These are phyloP conservation scores for Blyttiomyces sp. DNA, from an alignment of 371 early-diverging fungal genomes.

Conservation along the genomic window DNA sequence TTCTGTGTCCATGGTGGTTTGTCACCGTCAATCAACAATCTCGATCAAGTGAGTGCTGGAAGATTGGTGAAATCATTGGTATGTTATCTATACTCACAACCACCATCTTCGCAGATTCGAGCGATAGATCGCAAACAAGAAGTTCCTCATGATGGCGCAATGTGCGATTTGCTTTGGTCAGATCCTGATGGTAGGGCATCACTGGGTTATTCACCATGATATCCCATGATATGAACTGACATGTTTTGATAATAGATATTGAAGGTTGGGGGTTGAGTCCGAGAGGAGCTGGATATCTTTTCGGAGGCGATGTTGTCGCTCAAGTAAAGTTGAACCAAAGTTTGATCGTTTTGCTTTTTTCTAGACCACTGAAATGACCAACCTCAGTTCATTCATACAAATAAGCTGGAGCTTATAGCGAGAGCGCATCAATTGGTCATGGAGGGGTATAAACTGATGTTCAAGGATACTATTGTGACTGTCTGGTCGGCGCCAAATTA, in stretches of 20 bases:
- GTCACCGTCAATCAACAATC: slow-evolving; percentile 85
- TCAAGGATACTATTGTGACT: slow-evolving; percentile 92
- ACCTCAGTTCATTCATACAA: slow-evolving; percentile 89
- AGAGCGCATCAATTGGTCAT: slow-evolving; percentile 98
- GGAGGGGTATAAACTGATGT: slow-evolving; percentile 97
- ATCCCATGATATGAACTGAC: no score
- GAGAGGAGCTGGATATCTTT: slow-evolving; percentile 88
- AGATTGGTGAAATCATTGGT: no score
- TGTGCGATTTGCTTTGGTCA: slow-evolving; percentile 99
- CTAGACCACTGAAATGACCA: neutral
- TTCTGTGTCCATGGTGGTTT: slow-evolving; percentile 99
- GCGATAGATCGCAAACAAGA: slow-evolving; percentile 97
- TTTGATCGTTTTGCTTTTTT: neutral
- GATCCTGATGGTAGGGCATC: no score
- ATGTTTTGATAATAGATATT: no score
- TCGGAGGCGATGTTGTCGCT: slow-evolving; percentile 69
- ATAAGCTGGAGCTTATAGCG: slow-evolving; percentile 89
- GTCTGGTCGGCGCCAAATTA: slow-evolving; percentile 99
- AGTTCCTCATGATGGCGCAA: slow-evolving; percentile 97
- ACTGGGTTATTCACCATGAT: no score
- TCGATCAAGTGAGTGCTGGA: slow-evolving; percentile 98
- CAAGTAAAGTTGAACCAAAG: neutral
- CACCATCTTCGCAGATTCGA: no score
- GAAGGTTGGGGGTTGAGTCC: no score
- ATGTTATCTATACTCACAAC: no score